Conservation (phyloP, 257 asterid species). For the Henckelia pumila region DNA sequence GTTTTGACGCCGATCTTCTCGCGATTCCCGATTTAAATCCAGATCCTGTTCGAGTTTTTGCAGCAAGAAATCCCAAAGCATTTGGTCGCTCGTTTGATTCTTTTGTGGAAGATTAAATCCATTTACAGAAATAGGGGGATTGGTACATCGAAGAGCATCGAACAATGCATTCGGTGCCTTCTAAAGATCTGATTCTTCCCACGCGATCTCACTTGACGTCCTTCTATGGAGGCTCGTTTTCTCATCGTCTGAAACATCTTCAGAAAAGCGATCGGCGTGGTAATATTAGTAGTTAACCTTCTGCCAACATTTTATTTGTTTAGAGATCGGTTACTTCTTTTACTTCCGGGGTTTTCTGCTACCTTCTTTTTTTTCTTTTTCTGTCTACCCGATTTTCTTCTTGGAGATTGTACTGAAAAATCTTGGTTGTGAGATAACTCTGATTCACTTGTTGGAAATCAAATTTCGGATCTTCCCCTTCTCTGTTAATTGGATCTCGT, state of each 20-base stretch:
- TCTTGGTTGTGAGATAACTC: conserved; percentile 21
- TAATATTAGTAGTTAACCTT: conserved; percentile 47
- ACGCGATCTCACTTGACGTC: conserved; percentile 42
- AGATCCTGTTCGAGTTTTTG: neutral
- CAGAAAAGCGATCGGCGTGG: conserved; percentile 60
- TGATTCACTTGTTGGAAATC: conserved; percentile 21
- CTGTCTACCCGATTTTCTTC: conserved; percentile 15
- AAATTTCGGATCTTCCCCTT: conserved; percentile 18
- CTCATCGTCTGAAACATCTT: conserved; percentile 60
- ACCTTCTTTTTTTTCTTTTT: conserved; percentile 4
- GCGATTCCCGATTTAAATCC: neutral
- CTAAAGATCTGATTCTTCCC: conserved; percentile 28
- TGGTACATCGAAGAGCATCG: conserved; percentile 57
- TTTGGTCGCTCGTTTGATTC: neutral
- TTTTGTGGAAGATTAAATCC: neutral
- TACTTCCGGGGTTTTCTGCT: conserved; percentile 1
- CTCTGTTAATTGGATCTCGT: conserved; percentile 30
- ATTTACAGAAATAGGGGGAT: conserved; percentile 12
- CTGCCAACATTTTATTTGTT: conserved; percentile 8
- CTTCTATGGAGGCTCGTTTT: conserved; percentile 54
- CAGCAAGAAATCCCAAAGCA: neutral
- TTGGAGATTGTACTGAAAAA: conserved; percentile 11
- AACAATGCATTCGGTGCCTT: conserved; percentile 69
- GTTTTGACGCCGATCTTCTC: conserved; percentile 13
- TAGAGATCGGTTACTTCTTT: conserved; percentile 7